Evolutionary conservation across 768 basidiomycete species (phyloP).

Genomic region (Trametes gibbosa): DNA sequence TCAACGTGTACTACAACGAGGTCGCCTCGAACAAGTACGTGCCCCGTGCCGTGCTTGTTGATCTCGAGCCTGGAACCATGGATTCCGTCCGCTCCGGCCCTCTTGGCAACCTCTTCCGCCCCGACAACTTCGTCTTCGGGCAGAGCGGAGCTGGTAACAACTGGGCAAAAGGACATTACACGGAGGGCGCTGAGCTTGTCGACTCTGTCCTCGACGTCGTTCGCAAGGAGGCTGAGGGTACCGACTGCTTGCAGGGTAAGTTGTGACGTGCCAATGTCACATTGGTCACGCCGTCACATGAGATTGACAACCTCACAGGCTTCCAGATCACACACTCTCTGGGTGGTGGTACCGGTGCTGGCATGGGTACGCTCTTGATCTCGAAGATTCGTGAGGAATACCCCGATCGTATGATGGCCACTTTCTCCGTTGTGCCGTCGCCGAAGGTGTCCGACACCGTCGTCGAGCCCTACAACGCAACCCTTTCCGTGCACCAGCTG

Average conservation of each 20-base stretch:
- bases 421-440: constrained; percentile 97
- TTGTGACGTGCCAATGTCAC: constrained; percentile 20
- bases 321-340: constrained; percentile 99
- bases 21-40: constrained; percentile 95
- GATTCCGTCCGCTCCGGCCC: constrained; percentile 89
- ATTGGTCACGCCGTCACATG: constrained; percentile 9
- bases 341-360: constrained; percentile 99
- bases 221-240: constrained; percentile 97
- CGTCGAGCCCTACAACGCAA: constrained; percentile 99
- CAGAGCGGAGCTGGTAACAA: constrained; percentile 99
- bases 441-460: constrained; percentile 99
- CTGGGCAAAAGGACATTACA: constrained; percentile 99
- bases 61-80: constrained; percentile 98
- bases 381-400: constrained; percentile 99
- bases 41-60: constrained; percentile 94
- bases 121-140: constrained; percentile 98
- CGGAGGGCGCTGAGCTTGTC: constrained; percentile 96
- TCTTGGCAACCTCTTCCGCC: constrained; percentile 90
- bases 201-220: constrained; percentile 98
- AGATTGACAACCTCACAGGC: constrained; percentile 42
- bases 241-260: constrained; percentile 92
- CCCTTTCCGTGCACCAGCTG: constrained; percentile 96
- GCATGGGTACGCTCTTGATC: constrained; percentile 99
- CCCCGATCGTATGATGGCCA: constrained; percentile 99
- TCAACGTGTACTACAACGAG: constrained; percentile 98